Percentiles rank a stretch among this genome's conserved stretches.
Evolutionary conservation across 495 filamentous ascomycete genomes (phyloP).

Genomic region (Extremus antarcticus): DNA sequence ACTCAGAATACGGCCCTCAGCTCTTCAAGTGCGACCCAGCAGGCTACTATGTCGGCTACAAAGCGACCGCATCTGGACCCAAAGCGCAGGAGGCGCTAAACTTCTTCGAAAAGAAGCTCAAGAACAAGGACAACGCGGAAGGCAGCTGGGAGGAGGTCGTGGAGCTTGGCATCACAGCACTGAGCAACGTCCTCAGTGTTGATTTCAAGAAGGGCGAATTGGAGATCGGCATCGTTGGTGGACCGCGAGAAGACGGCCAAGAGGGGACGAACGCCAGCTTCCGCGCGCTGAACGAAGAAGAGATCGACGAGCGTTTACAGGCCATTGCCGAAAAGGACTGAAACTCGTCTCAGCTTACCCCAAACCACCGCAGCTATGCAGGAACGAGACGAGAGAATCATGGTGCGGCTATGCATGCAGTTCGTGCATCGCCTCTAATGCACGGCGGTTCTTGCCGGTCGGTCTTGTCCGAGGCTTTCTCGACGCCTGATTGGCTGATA

Average conservation of each 20-base stretch:
- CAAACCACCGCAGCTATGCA: background rate
- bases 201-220: slow-evolving; percentile 99
- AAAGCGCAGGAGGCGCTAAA: slow-evolving; percentile 98
- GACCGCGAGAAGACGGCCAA: slow-evolving; percentile 63
- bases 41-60: slow-evolving; percentile 96
- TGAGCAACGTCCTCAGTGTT: slow-evolving; percentile 92
- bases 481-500: background rate
- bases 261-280: slow-evolving; percentile 69
- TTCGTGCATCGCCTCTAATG: background rate
- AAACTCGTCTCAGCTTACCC: slow-evolving; percentile 18
- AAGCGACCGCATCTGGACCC: slow-evolving; percentile 89
- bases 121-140: slow-evolving; percentile 92
- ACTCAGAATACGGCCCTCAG: slow-evolving; percentile 87
- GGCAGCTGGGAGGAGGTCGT: slow-evolving; percentile 97
- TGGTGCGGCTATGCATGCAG: background rate
- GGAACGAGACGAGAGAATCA: background rate
- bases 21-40: slow-evolving; percentile 98
- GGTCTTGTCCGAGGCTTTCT: background rate
- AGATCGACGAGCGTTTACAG: slow-evolving; percentile 96
- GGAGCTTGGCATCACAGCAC: slow-evolving; percentile 82
- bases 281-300: slow-evolving; percentile 84
- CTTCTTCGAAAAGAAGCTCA: slow-evolving; percentile 97
- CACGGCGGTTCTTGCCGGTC: background rate
- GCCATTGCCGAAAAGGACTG: slow-evolving; percentile 97
- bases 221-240: slow-evolving; percentile 93